Evolutionary conservation across 257 asterid species (phyloP).

Genomic region (Voacanga thouarsii): DNA sequence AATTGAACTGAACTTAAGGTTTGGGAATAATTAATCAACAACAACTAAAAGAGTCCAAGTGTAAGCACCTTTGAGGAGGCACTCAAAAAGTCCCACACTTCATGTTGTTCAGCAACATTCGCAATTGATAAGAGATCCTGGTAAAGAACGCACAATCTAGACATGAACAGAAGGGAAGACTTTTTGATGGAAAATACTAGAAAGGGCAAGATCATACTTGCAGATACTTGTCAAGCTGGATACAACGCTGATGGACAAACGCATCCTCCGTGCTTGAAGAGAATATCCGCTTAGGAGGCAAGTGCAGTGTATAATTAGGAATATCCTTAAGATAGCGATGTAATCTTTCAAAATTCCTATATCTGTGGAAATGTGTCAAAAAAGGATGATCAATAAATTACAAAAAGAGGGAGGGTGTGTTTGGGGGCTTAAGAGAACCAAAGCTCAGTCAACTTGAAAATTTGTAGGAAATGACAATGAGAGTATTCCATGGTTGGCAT

Average conservation of each 20-base stretch:
- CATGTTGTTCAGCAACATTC: constrained; percentile 98
- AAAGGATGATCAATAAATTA: constrained; percentile 12
- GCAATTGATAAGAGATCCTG: constrained; percentile 97
- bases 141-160: constrained; percentile 29
- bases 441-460: constrained; percentile 7
- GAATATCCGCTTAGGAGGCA: constrained; percentile 99
- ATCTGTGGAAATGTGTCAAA: constrained; percentile 45
- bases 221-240: constrained; percentile 93
- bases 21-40: constrained; percentile 7
- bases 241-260: constrained; percentile 96
- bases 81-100: constrained; percentile 98
- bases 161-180: constrained; percentile 14
- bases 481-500: not conserved
- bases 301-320: constrained; percentile 84
- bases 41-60: constrained; percentile 13
- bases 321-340: constrained; percentile 94
- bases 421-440: no score
- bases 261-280: constrained; percentile 97
- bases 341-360: constrained; percentile 93
- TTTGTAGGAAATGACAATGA: not conserved
- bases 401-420: no score
- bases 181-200: not conserved
- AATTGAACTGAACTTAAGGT: constrained; percentile 15
- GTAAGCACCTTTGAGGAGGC: constrained; percentile 77
- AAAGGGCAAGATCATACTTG: constrained; percentile 50